Evolutionary conservation across 257 asterid species (phyloP).

Genomic region (Penstemon barbatus): DNA sequence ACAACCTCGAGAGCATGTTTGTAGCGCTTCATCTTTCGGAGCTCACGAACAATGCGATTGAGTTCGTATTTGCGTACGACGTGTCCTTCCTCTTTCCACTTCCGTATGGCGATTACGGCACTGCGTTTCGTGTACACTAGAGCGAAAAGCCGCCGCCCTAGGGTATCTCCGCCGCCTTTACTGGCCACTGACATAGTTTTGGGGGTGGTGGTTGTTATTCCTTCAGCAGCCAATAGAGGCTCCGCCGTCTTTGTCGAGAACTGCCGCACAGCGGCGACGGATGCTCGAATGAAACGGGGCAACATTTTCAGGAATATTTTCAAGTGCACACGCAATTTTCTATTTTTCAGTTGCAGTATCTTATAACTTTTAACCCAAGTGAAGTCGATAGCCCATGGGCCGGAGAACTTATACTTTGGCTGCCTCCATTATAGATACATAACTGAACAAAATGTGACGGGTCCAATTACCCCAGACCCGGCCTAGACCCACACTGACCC

Average conservation of each 20-base stretch:
- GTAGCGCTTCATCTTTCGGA: constrained; percentile 70
- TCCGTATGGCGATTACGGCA: constrained; percentile 67
- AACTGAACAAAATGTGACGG: no score
- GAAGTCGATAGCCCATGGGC: no score
- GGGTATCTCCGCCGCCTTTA: constrained; percentile 54
- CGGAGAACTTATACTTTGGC: no score
- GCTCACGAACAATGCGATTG: constrained; percentile 86
- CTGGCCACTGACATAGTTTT: constrained; percentile 2
- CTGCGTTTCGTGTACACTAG: constrained; percentile 72
- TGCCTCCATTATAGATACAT: no score
- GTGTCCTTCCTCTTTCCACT: constrained; percentile 90
- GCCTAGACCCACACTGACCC: no score
- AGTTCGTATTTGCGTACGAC: constrained; percentile 72
- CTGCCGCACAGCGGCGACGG: constrained; percentile 62
- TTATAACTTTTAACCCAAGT: no score
- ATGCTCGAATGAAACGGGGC: constrained; percentile 45
- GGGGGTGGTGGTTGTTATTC: constrained; percentile 10
- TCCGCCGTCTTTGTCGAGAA: constrained; percentile 54
- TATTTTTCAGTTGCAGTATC: no score
- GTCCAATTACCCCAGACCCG: no score
- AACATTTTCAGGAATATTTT: constrained; percentile 43
- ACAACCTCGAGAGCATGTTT: constrained; percentile 90
- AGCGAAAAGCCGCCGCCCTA: constrained; percentile 68
- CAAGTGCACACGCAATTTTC: not conserved
- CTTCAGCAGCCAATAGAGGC: constrained; percentile 19